Evolutionary conservation across 1,284 basidiomycete species (phyloP).

Genomic region (Neotropicomus parvogracilis): DNA sequence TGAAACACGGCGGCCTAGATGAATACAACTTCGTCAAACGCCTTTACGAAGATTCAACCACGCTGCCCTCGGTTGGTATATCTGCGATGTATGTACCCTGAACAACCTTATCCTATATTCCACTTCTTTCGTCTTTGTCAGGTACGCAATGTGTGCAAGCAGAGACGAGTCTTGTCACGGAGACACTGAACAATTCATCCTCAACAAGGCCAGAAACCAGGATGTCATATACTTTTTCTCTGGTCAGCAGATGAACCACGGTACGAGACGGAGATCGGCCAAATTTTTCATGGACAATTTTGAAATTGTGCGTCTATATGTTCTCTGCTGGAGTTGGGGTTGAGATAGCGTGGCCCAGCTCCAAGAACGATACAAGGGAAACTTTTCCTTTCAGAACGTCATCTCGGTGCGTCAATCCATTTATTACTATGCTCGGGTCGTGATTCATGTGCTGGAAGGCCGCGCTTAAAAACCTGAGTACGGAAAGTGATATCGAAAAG

Average conservation of each 20-base stretch:
- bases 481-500: constrained; percentile 63
- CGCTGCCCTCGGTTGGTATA: constrained; percentile 63
- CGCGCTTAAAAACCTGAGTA: constrained; percentile 61
- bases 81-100: constrained; percentile 59
- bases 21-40: constrained; percentile 77
- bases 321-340: not conserved
- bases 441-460: constrained; percentile 35
- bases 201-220: constrained; percentile 49
- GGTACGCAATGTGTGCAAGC: constrained; percentile 35
- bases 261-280: constrained; percentile 34
- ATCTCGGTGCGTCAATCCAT: constrained; percentile 42
- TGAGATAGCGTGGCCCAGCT: constrained; percentile 44
- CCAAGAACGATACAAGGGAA: constrained; percentile 68
- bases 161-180: constrained; percentile 40
- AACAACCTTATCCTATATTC: not conserved
- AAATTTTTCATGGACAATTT: constrained; percentile 60
- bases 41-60: constrained; percentile 71
- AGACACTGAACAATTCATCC: constrained; percentile 47
- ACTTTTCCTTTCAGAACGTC: constrained; percentile 53
- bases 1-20: constrained; percentile 68
- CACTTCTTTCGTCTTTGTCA: constrained; percentile 5
- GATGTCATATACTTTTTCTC: constrained; percentile 46
- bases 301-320: constrained; percentile 45
- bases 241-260: constrained; percentile 37
- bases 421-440: not conserved